Evolutionary conservation across 495 filamentous ascomycete species (phyloP).

Genomic region (Hypoxylon lienhwacheense): DNA sequence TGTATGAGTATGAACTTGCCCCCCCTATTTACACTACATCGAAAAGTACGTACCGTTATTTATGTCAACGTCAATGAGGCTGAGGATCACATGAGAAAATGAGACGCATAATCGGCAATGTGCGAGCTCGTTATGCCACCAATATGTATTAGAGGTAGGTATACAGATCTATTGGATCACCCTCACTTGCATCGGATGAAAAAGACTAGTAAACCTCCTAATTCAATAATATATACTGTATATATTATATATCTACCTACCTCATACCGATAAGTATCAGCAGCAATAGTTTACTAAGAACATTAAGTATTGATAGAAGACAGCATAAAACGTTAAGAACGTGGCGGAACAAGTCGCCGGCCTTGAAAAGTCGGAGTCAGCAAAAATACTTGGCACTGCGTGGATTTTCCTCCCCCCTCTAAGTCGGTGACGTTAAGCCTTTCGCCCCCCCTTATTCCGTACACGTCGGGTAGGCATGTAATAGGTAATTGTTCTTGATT

Average conservation of each 20-base stretch:
- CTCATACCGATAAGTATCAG: too few species aligned
- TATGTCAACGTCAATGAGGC: conserved; percentile 1
- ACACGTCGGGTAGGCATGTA: too few species aligned
- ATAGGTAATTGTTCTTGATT: too few species aligned
- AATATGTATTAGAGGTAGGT: neutral
- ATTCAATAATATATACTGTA: too few species aligned
- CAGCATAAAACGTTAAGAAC: too few species aligned
- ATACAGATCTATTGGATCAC: neutral
- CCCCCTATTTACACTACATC: neutral
- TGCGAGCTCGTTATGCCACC: neutral
- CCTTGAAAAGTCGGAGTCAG: conserved; percentile 6
- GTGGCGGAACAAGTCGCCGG: conserved; percentile 6
- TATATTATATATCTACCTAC: too few species aligned
- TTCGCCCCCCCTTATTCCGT: neutral
- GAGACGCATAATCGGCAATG: conserved; percentile 5
- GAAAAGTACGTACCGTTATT: neutral
- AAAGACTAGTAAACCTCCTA: too few species aligned
- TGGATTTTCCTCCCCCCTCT: conserved; percentile 6
- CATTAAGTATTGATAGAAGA: too few species aligned
- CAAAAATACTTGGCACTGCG: conserved; percentile 19
- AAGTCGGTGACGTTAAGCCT: conserved; percentile 22
- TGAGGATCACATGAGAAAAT: conserved; percentile 11
- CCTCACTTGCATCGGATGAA: too few species aligned
- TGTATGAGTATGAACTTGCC: neutral
- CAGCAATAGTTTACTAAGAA: too few species aligned